Base-by-base conservation (phyloP, 106 monocot species). In the Xerophyta viscosa region DNA sequence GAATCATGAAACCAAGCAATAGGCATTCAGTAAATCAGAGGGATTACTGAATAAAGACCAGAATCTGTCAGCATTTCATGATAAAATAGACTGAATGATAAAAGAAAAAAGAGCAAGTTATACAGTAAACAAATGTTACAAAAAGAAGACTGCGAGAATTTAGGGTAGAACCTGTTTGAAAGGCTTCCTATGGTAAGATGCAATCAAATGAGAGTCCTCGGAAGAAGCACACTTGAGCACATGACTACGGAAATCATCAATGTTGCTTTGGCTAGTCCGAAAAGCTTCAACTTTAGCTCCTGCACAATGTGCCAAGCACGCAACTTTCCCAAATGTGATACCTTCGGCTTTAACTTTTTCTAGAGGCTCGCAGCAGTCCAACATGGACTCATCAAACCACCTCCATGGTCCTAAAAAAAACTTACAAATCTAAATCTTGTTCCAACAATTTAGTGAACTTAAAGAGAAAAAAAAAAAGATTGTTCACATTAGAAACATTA, bases 321-420 rank as follows among this genome's bases (percentile, higher is more conserved):
- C 85, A 62, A 96, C 85, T 64, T 82, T 96, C 21, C 72, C 76
- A 74, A 96, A 82, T 47, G 96, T 82, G 61, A 77, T 96, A 26
- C 96, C 96, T 66, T 85, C 60, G 24, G 65, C 65, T 77, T 86
- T 88, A 46, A 94, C 76, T 68, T 81, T 94, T 19, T 94, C 88
- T 64, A 94, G 58, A 60, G 94, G 88, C 66, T 94, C 84, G 53
- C 94, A 94, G 29, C 94, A 88, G 33, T 94, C 94, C 41, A 94
- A 67, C 94, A 94, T 94, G 29, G 94, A 72, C 61, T 94, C 94
- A 59, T 92, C 92, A 71, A 79, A 92, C 92, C 92, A 92, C 66
- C 92, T 73, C 83, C 88, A 88, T 42, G 79, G 78, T 23, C 79
- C 86, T 81, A 37, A 44, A 56, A 45, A 25, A 1, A 20, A 68